Evolutionary conservation across 2,329 filamentous ascomycete species (phyloP).

Genomic region (Penicillium sp.): DNA sequence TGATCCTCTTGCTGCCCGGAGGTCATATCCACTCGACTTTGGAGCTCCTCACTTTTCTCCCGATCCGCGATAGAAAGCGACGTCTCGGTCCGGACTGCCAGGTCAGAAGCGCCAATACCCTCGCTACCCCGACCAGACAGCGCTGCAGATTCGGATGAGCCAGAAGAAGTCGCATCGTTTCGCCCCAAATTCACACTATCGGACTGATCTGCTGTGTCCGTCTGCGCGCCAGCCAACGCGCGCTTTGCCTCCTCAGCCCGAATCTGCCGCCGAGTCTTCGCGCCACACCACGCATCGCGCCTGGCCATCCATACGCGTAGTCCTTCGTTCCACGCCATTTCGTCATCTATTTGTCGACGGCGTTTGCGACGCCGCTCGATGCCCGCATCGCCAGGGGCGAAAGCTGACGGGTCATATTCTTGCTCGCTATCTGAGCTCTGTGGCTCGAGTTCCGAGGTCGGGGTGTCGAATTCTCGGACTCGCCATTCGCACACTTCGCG

Average conservation of each 20-base stretch:
- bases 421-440: conserved; percentile 16
- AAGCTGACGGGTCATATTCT: conserved; percentile 12
- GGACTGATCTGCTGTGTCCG: background rate
- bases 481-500: conserved; percentile 31
- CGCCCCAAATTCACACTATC: conserved; percentile 1
- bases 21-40: conserved; percentile 6
- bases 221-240: background rate
- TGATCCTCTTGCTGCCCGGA: conserved; percentile 12
- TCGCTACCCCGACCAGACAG: background rate
- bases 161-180: background rate
- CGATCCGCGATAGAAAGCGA: conserved; percentile 20
- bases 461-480: conserved; percentile 31
- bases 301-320: conserved; percentile 68
- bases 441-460: conserved; percentile 32
- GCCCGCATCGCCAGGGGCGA: conserved; percentile 36
- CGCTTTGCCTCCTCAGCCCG: conserved; percentile 15
- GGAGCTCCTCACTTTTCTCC: conserved; percentile 11
- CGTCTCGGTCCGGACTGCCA: conserved; percentile 17
- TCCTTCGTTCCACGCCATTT: conserved; percentile 70
- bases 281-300: conserved; percentile 78
- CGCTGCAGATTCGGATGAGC: background rate
- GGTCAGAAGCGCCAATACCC: conserved; percentile 3
- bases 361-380: conserved; percentile 49
- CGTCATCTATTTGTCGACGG: conserved; percentile 52
- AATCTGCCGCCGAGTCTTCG: conserved; percentile 34